Evolutionary conservation across 331 rosid species (phyloP).

Genomic region (Malus hybrid): DNA sequence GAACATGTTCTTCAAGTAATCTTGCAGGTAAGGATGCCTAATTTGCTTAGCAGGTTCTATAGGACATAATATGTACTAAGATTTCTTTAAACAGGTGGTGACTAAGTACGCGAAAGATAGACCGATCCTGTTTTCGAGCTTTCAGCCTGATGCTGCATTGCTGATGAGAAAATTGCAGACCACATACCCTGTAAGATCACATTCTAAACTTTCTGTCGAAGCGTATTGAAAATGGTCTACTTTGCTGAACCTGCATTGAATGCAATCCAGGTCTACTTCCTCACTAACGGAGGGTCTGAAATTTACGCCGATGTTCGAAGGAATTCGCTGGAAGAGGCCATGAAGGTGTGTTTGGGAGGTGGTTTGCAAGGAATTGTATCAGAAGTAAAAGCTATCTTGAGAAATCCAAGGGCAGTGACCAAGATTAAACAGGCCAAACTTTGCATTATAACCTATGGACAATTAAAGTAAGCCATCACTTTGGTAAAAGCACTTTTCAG

Average conservation of each 20-base stretch:
- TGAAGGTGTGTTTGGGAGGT: slow-evolving; percentile 32
- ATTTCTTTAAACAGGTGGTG: slow-evolving; percentile 34
- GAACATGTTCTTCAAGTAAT: slow-evolving; percentile 27
- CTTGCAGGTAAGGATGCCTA: background rate
- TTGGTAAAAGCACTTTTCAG: no score
- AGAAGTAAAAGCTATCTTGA: slow-evolving; percentile 25
- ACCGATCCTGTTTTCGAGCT: slow-evolving; percentile 60
- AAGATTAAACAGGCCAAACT: slow-evolving; percentile 27
- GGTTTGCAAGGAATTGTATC: slow-evolving; percentile 13
- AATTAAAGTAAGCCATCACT: slow-evolving; percentile 23
- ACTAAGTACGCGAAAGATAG: slow-evolving; percentile 47
- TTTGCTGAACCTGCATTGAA: background rate
- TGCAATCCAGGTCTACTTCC: slow-evolving; percentile 33
- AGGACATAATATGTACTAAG: background rate
- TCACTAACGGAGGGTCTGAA: slow-evolving; percentile 40
- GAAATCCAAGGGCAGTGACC: slow-evolving; percentile 28
- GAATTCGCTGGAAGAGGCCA: slow-evolving; percentile 43
- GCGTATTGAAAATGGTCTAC: background rate
- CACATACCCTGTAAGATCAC: slow-evolving; percentile 50
- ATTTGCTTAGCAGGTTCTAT: background rate
- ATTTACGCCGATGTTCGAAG: slow-evolving; percentile 28
- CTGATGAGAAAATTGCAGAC: slow-evolving; percentile 49
- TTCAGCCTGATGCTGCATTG: slow-evolving; percentile 76
- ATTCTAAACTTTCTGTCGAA: background rate
- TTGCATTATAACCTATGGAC: slow-evolving; percentile 35